Conservation (phyloP, 2,329 filamentous ascomycete genomes). For the Hymenoscyphus scutula region DNA sequence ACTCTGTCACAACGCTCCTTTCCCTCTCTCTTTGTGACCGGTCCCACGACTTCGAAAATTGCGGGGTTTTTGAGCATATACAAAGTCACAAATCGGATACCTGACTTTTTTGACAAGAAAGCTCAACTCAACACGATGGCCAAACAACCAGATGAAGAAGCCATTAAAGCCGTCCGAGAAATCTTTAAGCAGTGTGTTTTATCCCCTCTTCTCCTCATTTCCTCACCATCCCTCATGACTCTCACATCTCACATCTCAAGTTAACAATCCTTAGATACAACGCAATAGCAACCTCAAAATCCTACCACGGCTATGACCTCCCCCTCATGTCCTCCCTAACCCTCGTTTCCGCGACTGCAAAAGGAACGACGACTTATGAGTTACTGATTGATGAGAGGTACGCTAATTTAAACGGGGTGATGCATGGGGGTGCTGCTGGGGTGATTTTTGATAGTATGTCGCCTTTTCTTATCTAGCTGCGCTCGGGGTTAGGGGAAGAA, state of each 20-base stretch:
- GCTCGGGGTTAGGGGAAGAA: too few relatives aligned
- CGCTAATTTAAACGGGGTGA: slow-evolving; percentile 46
- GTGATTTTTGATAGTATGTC: slow-evolving; percentile 49
- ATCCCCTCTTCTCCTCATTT: too few relatives aligned
- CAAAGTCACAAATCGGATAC: too few relatives aligned
- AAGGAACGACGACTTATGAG: slow-evolving; percentile 41
- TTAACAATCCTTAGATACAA: too few relatives aligned
- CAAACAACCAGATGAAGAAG: slow-evolving; percentile 22
- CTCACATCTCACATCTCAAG: too few relatives aligned
- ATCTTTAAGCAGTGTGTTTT: slow-evolving; percentile 33
- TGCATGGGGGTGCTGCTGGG: slow-evolving; percentile 54
- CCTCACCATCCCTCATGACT: too few relatives aligned
- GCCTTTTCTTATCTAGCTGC: too few relatives aligned
- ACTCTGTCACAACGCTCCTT: too few relatives aligned
- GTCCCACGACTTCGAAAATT: too few relatives aligned
- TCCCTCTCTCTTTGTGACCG: too few relatives aligned
- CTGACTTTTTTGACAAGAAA: too few relatives aligned
- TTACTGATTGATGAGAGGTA: slow-evolving; percentile 44
- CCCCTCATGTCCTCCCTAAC: slow-evolving; percentile 29
- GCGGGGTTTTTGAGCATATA: neutral
- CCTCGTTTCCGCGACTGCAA: slow-evolving; percentile 34
- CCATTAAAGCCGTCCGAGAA: slow-evolving; percentile 30
- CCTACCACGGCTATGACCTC: slow-evolving; percentile 27
- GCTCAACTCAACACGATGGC: too few relatives aligned
- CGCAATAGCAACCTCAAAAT: neutral